These are phyloP conservation scores for Phlebiopsis flavidoalba DNA, from an alignment of 768 basidiomycete genomes.

Conservation along the genomic window DNA sequence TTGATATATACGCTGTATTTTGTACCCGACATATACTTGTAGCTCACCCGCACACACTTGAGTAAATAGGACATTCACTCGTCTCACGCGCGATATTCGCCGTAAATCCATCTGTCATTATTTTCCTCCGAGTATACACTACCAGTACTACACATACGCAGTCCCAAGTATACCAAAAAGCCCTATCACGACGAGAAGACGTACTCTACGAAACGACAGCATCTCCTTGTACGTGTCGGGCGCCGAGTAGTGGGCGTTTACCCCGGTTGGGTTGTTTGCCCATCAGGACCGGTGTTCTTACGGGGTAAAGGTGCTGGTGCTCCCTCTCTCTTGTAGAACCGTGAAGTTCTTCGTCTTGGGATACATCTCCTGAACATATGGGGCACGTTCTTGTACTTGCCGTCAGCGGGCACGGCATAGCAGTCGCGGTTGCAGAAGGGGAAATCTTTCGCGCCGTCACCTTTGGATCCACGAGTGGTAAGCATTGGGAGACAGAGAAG, in stretches of 20 bases:
- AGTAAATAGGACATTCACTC: too few relatives aligned
- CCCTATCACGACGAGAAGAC: neutral
- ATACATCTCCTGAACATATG: neutral
- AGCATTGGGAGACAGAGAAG: neutral
- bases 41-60: too few relatives aligned
- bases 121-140: too few relatives aligned
- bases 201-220: neutral
- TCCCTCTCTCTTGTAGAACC: neutral
- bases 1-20: too few relatives aligned
- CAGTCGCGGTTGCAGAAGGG: conserved; percentile 2
- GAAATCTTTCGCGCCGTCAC: neutral
- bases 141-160: too few relatives aligned
- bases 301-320: too few relatives aligned
- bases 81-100: too few relatives aligned
- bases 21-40: too few relatives aligned
- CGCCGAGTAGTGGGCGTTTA: neutral
- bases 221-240: conserved; percentile 1
- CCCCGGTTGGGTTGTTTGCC: neutral
- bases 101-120: too few relatives aligned
- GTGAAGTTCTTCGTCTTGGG: neutral
- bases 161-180: too few relatives aligned
- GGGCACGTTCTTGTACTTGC: neutral
- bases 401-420: neutral
- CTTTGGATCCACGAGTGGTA: neutral
- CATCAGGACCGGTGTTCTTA: too few relatives aligned